Conservation (phyloP, 1,139 yeast genomes). For the Scheffersomyces cryptocercus region DNA sequence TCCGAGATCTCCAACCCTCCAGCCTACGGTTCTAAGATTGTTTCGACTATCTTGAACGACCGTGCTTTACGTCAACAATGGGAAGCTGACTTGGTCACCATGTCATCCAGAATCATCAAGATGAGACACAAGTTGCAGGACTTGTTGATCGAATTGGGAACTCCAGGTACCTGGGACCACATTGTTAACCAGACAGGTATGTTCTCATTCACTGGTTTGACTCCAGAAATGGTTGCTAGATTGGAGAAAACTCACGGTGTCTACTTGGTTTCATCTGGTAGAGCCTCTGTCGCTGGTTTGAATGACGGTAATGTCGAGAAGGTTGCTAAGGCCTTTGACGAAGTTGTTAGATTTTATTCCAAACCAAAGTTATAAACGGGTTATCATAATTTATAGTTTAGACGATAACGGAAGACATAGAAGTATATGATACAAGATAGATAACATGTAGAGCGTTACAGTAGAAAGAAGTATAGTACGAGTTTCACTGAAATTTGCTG, state of each 20-base stretch:
- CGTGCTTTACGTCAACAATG: conserved; percentile 72
- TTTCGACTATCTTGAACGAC: conserved; percentile 69
- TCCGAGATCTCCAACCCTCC: conserved; percentile 94
- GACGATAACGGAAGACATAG: too few species aligned
- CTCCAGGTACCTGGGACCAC: conserved; percentile 94
- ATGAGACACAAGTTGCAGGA: conserved; percentile 74
- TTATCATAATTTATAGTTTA: background rate
- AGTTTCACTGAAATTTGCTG: too few species aligned
- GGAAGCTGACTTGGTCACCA: conserved; percentile 81
- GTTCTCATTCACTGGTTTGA: conserved; percentile 93
- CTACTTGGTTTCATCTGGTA: conserved; percentile 77
- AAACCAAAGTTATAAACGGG: conserved; percentile 34
- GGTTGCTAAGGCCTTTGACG: conserved; percentile 83
- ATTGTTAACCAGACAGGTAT: conserved; percentile 91
- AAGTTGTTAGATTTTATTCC: conserved; percentile 56
- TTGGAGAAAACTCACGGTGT: conserved; percentile 79
- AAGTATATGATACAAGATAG: too few species aligned
- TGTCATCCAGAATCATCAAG: conserved; percentile 80
- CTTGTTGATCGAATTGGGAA: conserved; percentile 60
- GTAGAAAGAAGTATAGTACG: too few species aligned
- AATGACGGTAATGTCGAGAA: conserved; percentile 75
- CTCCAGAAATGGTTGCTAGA: conserved; percentile 75
- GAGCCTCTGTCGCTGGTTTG: conserved; percentile 94
- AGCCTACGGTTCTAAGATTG: conserved; percentile 93
- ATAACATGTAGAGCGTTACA: too few species aligned